Evolutionary conservation across 768 basidiomycete species (phyloP).

Genomic region (Arthromyces matolae): DNA sequence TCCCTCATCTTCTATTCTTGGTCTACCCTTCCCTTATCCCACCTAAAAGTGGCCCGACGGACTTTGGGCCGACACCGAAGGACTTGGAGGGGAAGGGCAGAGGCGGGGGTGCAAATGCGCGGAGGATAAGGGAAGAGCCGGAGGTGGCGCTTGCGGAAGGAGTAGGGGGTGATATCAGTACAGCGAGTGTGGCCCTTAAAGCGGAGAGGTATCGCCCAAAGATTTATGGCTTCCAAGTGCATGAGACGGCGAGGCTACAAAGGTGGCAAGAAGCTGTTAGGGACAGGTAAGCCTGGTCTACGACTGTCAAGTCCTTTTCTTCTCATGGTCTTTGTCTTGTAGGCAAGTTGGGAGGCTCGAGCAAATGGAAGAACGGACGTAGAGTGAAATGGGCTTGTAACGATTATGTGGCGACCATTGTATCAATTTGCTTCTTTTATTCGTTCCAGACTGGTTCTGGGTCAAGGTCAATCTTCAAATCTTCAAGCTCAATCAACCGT

Average conservation of each 20-base stretch:
- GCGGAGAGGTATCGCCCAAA: constrained; percentile 89
- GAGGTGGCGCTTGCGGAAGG: constrained; percentile 54
- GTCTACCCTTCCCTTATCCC: constrained; percentile 94
- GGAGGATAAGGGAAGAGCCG: constrained; percentile 45
- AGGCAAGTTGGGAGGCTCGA: constrained; percentile 52
- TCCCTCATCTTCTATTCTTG: constrained; percentile 95
- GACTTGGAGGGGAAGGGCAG: constrained; percentile 32
- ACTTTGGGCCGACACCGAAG: constrained; percentile 24
- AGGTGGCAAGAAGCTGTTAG: constrained; percentile 94
- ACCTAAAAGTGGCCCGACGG: constrained; percentile 58
- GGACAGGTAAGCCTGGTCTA: constrained; percentile 67
- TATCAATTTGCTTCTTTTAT: neutral
- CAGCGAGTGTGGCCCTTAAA: constrained; percentile 79
- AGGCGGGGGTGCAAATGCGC: neutral
- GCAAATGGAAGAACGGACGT: constrained; percentile 9
- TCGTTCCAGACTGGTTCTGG: too few relatives aligned
- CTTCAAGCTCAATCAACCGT: too few relatives aligned
- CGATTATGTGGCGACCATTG: neutral
- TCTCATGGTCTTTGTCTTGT: neutral
- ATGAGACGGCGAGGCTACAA: constrained; percentile 90
- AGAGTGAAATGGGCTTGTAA: neutral
- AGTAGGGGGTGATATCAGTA: constrained; percentile 68
- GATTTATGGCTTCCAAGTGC: constrained; percentile 95
- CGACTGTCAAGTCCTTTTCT: neutral
- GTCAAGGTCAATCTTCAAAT: too few relatives aligned